These are phyloP conservation scores for Sarocladiaceae sp. DNA, from an alignment of 2,329 filamentous ascomycete genomes.

Conservation along the genomic window DNA sequence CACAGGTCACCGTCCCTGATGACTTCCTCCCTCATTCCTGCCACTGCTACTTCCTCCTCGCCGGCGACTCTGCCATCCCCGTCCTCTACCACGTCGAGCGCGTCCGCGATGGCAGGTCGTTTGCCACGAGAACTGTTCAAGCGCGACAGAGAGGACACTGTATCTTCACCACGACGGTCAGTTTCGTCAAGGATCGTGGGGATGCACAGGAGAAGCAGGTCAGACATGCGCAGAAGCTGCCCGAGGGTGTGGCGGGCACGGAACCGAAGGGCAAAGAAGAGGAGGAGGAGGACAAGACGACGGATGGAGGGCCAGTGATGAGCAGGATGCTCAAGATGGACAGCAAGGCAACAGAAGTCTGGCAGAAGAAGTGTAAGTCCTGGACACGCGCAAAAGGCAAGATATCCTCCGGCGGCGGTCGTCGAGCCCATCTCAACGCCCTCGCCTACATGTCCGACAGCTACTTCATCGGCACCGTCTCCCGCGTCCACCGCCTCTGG, in stretches of 20 bases:
- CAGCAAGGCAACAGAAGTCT: slow-evolving; percentile 38
- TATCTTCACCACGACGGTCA: slow-evolving; percentile 94
- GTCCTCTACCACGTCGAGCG: slow-evolving; percentile 94
- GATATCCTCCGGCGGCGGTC: slow-evolving; percentile 67
- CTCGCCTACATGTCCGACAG: slow-evolving; percentile 90
- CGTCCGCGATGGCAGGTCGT: slow-evolving; percentile 83
- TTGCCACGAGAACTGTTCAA: slow-evolving; percentile 91
- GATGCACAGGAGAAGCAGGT: slow-evolving; percentile 50
- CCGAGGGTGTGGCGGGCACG: slow-evolving; percentile 32
- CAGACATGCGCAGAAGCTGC: slow-evolving; percentile 59
- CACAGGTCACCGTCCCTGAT: slow-evolving; percentile 75
- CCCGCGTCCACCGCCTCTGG: slow-evolving; percentile 74
- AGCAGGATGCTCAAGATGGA: slow-evolving; percentile 34
- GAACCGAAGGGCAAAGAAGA: slow-evolving; percentile 33
- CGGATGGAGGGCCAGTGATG: slow-evolving; percentile 43
- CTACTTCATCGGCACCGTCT: slow-evolving; percentile 87
- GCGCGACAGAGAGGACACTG: slow-evolving; percentile 79
- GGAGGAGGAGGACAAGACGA: slow-evolving; percentile 34
- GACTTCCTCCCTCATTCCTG: slow-evolving; percentile 87
- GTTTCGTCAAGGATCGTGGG: slow-evolving; percentile 63
- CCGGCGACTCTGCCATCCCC: slow-evolving; percentile 76
- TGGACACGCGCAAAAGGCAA: slow-evolving; percentile 71
- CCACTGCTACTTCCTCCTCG: slow-evolving; percentile 98
- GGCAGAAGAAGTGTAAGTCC: slow-evolving; percentile 61
- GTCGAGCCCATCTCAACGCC: slow-evolving; percentile 76